Evolutionary conservation across 129 eudicot genomes (phyloP).

Genomic region (Tagetes erecta): DNA sequence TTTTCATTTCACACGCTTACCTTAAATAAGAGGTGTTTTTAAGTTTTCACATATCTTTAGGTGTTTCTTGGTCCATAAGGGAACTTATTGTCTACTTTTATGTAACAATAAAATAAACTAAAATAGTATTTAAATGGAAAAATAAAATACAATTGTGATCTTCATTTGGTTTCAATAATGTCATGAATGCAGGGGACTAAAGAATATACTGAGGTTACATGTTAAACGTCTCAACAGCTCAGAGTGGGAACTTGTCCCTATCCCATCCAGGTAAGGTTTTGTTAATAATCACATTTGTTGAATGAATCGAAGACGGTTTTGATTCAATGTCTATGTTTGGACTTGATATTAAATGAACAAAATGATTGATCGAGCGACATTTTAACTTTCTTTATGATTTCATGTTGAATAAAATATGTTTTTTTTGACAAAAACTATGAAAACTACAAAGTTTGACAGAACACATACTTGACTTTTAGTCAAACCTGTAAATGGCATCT

Average conservation of each 20-base stretch:
- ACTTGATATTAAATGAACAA: neutral
- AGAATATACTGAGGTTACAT: constrained; percentile 77
- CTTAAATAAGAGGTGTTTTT: too few species aligned
- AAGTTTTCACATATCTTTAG: too few species aligned
- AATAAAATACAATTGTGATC: neutral
- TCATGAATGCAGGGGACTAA: constrained; percentile 70
- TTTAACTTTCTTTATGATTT: neutral
- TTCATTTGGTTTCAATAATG: neutral
- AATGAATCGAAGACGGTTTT: neutral
- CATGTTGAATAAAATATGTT: neutral
- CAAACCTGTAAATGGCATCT: neutral
- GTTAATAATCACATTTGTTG: neutral
- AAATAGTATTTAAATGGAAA: constrained; percentile 8
- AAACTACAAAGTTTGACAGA: too few species aligned
- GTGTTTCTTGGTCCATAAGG: too few species aligned
- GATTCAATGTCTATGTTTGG: neutral
- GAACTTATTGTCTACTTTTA: too few species aligned
- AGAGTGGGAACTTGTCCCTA: constrained; percentile 77
- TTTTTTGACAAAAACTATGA: neutral
- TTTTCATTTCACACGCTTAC: too few species aligned
- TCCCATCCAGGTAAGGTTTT: constrained; percentile 71
- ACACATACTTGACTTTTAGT: neutral
- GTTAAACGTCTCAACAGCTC: constrained; percentile 63
- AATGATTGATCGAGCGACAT: neutral
- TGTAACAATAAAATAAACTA: neutral